Evolutionary conservation across 2,329 filamentous ascomycete species (phyloP), one percentile per base, ranked within the genome.

Genomic region (Colletotrichum sp.): DNA sequence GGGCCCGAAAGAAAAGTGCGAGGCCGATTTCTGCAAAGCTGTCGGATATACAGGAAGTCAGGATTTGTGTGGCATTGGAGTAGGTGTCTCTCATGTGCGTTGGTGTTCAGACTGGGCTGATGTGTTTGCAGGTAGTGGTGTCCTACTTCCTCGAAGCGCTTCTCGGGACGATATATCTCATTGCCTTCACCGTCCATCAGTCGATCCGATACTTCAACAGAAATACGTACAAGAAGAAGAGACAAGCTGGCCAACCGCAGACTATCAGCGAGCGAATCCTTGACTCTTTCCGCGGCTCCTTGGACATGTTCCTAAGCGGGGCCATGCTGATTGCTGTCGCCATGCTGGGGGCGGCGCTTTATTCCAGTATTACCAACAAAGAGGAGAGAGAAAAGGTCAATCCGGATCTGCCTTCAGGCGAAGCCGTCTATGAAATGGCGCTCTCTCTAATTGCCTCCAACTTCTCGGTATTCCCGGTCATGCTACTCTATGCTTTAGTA

Each of bases 121-220:
- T 2, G 16, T 7, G 16, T 6, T n/a, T 6, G 6, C 18, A 77
- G 76, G 72, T 77, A 8, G 69, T 77, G 21, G 36, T 73, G 2
- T 76, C 76, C 8, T 77, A 77, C 39, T 77, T 72, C 15, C 30
- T 76, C 12, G 76, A 77, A 66, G 76, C 68, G 6, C 36, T 77
- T 7, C 57, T 77, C 6, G 72, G 67, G 12, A 77, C 76, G 6
- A 73, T 77, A n/a, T 75, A 76, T 15, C 72, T 77, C 9, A 15
- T 76, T 4, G 73, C 62, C 15, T 76, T 77, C 18, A 71, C 76
- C 4, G 28, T 76, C 9, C 71, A 77, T 24, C 72, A 76, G 36
- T 52, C 49, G 8, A 60, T 62, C 8, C 63, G 44, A 15, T 64
- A 60, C n/a, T 9, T 66, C 30, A 57, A 63, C 30, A 63, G 39